Base-by-base conservation (phyloP, 352 stramenopile species). In the Phytopythium delawarense region DNA sequence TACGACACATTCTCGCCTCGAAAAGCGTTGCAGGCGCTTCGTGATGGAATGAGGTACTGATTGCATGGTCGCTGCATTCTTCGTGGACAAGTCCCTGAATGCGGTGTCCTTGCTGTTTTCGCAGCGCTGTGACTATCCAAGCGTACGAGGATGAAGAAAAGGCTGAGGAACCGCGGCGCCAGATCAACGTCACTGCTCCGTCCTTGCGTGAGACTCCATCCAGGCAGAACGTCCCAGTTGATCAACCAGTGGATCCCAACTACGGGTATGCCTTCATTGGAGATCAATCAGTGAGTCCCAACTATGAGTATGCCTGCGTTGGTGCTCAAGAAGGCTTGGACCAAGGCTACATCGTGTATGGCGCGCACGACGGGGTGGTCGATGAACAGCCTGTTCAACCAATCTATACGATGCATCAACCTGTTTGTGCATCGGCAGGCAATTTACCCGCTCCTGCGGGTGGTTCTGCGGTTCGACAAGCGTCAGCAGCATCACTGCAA, bases 1-100 rank as follows among this genome's bases (percentile, higher is more conserved):
- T 87, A 78, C 30, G 71, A 91, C 44, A 83, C 79, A 2, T 91
- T 91, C 61, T 91, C 81, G 13, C 79, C 81, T 15, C 70, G 74
- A 1, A 60, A 67, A 53, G 69, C 78, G 0, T 62, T 89, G 7
- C 64, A 67, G 15, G 69, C 73, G 3, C 62, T 91, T 37, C 67
- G 62, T 55, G 64, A 84, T 62, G 74, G 66, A 13, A 78, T 64
- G 53, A 83, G 72, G 81, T 91, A 59, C 2, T 15, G 9, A 2
- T 0, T 6, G 13, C n/a, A 39, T 12, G 12, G 13, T 7, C 25
- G 15, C 44, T 49, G 21, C 44, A 13, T 7, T 35, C 4, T 35
- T 20, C 7, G n/a, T 12, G 9, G 4, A 25, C 16, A 6, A 35
- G 8, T 0, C 23, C 0, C 18, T 54, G 48, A 54, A 15, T 40